phyloP scores from a whole-genome alignment of 2,329 filamentous ascomycete genomes.

The Lasiodiplodia hormozganensis region DNA sequence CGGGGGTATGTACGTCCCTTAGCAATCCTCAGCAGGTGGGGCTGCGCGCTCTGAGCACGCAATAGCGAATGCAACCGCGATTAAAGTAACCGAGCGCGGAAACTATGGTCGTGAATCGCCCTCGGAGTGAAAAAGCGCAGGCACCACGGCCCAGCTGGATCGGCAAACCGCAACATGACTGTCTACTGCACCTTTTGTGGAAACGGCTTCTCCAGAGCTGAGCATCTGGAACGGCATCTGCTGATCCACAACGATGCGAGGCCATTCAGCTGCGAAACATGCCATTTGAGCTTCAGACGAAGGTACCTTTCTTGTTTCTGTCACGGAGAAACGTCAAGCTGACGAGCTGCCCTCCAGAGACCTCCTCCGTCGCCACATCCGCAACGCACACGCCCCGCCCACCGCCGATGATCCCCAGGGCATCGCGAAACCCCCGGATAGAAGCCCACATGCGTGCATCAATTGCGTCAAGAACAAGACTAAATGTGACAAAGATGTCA shows the following conservation, averaged over 20 bases:
- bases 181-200: background rate
- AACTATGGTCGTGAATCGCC: too few species aligned
- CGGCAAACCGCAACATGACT: background rate
- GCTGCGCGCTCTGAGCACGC: too few species aligned
- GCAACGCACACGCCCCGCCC: background rate
- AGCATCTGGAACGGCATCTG: background rate
- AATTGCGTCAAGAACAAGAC: conserved; percentile 5
- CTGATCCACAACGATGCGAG: background rate
- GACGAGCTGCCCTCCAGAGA: background rate
- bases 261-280: conserved; percentile 1
- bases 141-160: too few species aligned
- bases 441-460: background rate
- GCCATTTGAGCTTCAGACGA: background rate
- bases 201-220: conserved; percentile 1
- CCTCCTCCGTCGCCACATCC: background rate
- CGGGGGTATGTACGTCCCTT: too few species aligned
- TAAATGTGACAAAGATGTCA: background rate
- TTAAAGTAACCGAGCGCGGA: too few species aligned
- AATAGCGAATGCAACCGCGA: too few species aligned
- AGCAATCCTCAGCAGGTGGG: too few species aligned
- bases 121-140: too few species aligned
- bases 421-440: background rate
- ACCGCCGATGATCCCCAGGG: background rate
- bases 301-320: background rate
- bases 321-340: background rate